Conservation (phyloP, 2,329 filamentous ascomycete species). For the Calonectria pteridis region DNA sequence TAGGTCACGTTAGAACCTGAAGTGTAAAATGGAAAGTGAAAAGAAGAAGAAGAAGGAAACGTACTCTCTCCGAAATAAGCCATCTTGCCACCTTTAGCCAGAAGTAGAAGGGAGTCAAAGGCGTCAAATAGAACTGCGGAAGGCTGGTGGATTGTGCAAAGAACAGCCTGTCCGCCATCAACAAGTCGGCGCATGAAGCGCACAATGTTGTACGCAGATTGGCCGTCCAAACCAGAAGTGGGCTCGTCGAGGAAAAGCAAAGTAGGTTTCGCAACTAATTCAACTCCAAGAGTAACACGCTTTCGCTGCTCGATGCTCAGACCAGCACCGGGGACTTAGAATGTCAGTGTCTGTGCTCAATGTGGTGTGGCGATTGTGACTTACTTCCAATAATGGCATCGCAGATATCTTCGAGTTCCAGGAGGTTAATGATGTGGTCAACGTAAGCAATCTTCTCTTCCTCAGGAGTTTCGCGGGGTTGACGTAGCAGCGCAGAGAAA, state of each 20-base stretch:
- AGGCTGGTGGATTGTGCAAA: constrained; percentile 75
- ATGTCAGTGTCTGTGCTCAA: constrained; percentile 59
- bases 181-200: constrained; percentile 60
- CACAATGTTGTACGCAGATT: constrained; percentile 53
- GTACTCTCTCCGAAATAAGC: constrained; percentile 34
- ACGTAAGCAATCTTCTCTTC: constrained; percentile 76
- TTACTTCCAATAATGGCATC: constrained; percentile 71
- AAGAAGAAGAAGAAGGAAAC: neutral
- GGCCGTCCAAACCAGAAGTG: constrained; percentile 61
- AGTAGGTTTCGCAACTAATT: constrained; percentile 77
- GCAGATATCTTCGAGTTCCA: constrained; percentile 73
- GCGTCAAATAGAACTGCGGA: constrained; percentile 48
- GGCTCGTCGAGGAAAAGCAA: constrained; percentile 78
- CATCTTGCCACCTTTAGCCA: constrained; percentile 39
- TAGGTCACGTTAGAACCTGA: neutral
- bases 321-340: constrained; percentile 52
- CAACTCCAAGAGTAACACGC: constrained; percentile 77
- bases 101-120: constrained; percentile 37
- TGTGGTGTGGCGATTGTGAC: constrained; percentile 33
- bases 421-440: constrained; percentile 73
- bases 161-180: constrained; percentile 74
- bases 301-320: constrained; percentile 68
- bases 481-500: constrained; percentile 75
- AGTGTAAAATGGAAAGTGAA: neutral
- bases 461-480: constrained; percentile 65